These are phyloP conservation scores for Panicum virgatum DNA, from an alignment of 202 grass and related monocot species.

Conservation along the genomic window DNA sequence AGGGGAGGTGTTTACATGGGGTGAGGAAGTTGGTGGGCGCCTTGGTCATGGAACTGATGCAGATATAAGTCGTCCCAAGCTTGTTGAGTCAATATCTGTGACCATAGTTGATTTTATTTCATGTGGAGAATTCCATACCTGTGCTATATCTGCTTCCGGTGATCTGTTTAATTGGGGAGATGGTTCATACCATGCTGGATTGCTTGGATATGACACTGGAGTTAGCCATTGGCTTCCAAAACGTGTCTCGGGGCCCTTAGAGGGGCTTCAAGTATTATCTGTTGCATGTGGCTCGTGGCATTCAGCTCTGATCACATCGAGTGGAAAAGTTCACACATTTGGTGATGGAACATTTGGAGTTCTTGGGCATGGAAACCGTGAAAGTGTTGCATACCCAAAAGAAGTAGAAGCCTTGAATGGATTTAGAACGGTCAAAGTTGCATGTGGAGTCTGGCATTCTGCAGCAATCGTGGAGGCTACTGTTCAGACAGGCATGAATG, in stretches of 20 bases:
- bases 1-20: constrained; percentile 94
- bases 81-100: constrained; percentile 70
- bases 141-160: constrained; percentile 72
- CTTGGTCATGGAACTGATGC: constrained; percentile 73
- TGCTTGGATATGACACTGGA: constrained; percentile 73
- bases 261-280: constrained; percentile 75
- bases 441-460: constrained; percentile 87
- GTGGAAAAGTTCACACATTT: constrained; percentile 82
- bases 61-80: constrained; percentile 75
- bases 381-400: constrained; percentile 67
- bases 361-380: constrained; percentile 80
- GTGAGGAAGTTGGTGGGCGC: constrained; percentile 76
- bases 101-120: constrained; percentile 80
- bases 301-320: constrained; percentile 69
- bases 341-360: constrained; percentile 83
- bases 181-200: constrained; percentile 63
- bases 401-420: constrained; percentile 74
- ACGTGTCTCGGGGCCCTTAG: constrained; percentile 69
- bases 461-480: constrained; percentile 78
- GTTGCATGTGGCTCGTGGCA: constrained; percentile 93
- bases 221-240: constrained; percentile 78
- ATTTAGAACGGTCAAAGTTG: constrained; percentile 66
- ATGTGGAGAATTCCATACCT: constrained; percentile 89
- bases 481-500: constrained; percentile 44
- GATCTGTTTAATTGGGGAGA: constrained; percentile 90